These are phyloP conservation scores for Saccharum spontaneum DNA, from an alignment of 176 grass and related monocot species.

Conservation along the genomic window DNA sequence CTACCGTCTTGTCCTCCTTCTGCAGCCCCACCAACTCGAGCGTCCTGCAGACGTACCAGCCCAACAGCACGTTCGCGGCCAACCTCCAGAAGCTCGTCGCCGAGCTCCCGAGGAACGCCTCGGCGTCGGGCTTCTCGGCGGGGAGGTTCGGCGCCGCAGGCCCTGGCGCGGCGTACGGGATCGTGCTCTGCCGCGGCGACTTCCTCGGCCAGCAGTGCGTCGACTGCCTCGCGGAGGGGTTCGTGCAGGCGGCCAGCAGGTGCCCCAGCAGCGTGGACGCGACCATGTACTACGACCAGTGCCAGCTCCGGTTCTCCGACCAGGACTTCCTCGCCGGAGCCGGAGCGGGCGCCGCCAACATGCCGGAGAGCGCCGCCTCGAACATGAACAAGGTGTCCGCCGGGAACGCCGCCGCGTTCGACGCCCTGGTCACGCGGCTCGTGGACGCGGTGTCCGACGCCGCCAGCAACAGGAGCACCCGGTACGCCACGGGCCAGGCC, in stretches of 20 bases:
- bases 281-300: constrained; percentile 52
- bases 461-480: constrained; percentile 1
- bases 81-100: constrained; percentile 40
- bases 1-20: constrained; percentile 3
- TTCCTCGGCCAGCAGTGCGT: not conserved
- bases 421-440: constrained; percentile 21
- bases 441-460: constrained; percentile 12
- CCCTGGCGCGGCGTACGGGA: constrained; percentile 30
- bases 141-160: constrained; percentile 4
- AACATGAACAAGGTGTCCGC: constrained; percentile 48
- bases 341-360: not conserved
- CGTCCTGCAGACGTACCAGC: constrained; percentile 11
- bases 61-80: constrained; percentile 36
- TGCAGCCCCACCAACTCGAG: constrained; percentile 26
- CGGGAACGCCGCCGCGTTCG: constrained; percentile 6
- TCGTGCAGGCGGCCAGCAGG: not conserved
- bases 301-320: constrained; percentile 42
- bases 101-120: constrained; percentile 29
- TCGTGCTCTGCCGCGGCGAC: constrained; percentile 56
- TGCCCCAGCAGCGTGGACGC: constrained; percentile 37
- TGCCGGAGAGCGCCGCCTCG: not conserved
- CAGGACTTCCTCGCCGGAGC: constrained; percentile 35
- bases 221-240: constrained; percentile 25
- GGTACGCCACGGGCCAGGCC: constrained; percentile 41
- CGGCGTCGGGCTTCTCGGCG: constrained; percentile 36